Base-by-base conservation (phyloP, 1,284 basidiomycete species). In the Sphaerobolus stellatus region DNA sequence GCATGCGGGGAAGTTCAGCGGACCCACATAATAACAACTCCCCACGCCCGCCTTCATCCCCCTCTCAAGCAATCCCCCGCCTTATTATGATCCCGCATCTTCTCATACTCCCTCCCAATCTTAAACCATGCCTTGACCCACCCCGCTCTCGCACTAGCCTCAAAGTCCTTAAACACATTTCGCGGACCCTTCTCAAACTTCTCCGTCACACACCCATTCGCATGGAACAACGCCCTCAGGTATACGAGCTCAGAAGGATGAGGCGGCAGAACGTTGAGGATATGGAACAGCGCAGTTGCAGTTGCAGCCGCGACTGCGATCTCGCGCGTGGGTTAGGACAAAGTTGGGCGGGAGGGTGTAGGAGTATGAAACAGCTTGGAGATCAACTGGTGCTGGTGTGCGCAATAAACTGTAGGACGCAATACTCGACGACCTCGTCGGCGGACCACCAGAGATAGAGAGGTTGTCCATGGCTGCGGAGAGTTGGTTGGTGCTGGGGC, bases 31-130 rank as follows among this genome's bases (percentile, higher is more conserved):
- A 57, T 86, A 74, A 68, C 84, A 91, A 51, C 84, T 84, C 55
- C 87, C 88, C 48, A 92, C 88, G 18, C 79, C 80, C 16, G 77
- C 71, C 58, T 83, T 82, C 29, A 85, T 79, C 1, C 92, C 94
- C 6, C 89, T 80, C 61, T 92, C 86, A 94, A 95, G 61, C 92
- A 94, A 38, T 91, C 88, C 45, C 75, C 80, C 0, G 94, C 92
- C 33, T 87, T 81, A 0, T 68, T 58, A 1, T 79, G 55, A 67
- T 96, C 91, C 22, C 83, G 83, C 57, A 95, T 92, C 51, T 83
- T 84, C 73, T 98, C 95, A 67, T 98, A 97, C 63, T 97, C 94
- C 27, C 88, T 75, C 0, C 93, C 94, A 2, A 97, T 81, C 44
- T 87, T 79, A 72, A 94, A 97, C 94, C 94, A 98, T 0, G 89